phyloP scores from a whole-genome alignment of 1,284 basidiomycete genomes.

The Melampsora abietis-canadensis region DNA sequence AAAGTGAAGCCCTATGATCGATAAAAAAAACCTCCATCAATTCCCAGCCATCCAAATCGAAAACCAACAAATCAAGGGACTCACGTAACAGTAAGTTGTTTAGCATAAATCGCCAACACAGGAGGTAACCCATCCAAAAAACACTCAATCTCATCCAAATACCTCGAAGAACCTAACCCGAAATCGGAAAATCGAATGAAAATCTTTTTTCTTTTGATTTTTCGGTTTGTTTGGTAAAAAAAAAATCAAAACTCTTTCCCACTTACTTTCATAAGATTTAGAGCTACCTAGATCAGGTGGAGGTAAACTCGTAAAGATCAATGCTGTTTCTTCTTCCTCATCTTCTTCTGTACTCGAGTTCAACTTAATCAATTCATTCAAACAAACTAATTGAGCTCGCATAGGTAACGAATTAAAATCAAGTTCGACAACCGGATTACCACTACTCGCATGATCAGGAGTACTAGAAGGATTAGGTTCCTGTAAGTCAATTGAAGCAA shows the following conservation, averaged over 20 bases:
- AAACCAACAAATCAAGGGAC: neutral
- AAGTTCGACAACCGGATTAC: slow-evolving; percentile 17
- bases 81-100: slow-evolving; percentile 37
- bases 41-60: neutral
- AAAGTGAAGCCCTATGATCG: too few relatives aligned
- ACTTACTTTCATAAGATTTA: slow-evolving; percentile 28
- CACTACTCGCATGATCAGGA: too few relatives aligned
- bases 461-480: neutral
- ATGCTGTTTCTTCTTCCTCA: neutral
- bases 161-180: slow-evolving; percentile 21
- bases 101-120: slow-evolving; percentile 38
- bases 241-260: neutral
- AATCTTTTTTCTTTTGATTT: too few relatives aligned
- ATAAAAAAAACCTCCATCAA: too few relatives aligned
- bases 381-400: slow-evolving; percentile 36
- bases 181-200: too few relatives aligned
- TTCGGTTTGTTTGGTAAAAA: too few relatives aligned
- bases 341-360: slow-evolving; percentile 1
- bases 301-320: slow-evolving; percentile 39
- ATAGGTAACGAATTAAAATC: slow-evolving; percentile 41
- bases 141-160: slow-evolving; percentile 27
- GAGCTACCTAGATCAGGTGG: slow-evolving; percentile 33
- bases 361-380: slow-evolving; percentile 31
- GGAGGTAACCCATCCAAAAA: slow-evolving; percentile 32
- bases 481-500: neutral